Base-by-base conservation (phyloP, 345 rosid genomes). In the Odontarrhena argentea region DNA sequence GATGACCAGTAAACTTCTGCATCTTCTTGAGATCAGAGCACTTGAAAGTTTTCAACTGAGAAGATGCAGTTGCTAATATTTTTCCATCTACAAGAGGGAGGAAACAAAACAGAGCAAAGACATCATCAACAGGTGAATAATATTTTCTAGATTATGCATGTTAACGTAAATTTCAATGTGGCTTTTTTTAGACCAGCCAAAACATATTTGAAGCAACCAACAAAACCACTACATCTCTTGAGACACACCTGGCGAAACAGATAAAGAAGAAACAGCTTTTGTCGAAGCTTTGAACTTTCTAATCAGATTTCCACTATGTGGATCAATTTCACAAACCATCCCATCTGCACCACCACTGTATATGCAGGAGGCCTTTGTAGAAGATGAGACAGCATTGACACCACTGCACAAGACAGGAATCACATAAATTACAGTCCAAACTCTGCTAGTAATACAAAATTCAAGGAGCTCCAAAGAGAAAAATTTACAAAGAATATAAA, bases 341-440 rank as follows among this genome's bases (percentile, higher is more conserved):
- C 99, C 99, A 84, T 94, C 97, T 49, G 90, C 87, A 25, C 99
- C 99, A 0, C 87, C 83, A 53, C 84, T 82, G 81, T 88, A 91
- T 60, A 83, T 75, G 63, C 71, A 76, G 4, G 86, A 82, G 58
- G 82, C 86, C 57, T 69, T 79, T 3, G 76, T 53, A 28, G 96
- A 84, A 75, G 85, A 88, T 55, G 96, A 83, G 80, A 94, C 78
- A 53, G 93, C 83, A 79, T 80, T 81, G 44, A 88, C 97, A 51
- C 99, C 96, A 82, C 99, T 94, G 88, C 83, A 79, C 15, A 69
- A 74, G 32, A 63, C 38, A 56, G 8, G 43, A 43, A 58, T 36
- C 34, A 69, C 45, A 36, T 56, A 22, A 28, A 49, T 28, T 49
- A 12, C 10, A 43, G 43, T 74, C 54, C 26, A 41, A 61, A 64